phyloP scores from a whole-genome alignment of 129 eudicot species.

The Flaveria brownii region DNA sequence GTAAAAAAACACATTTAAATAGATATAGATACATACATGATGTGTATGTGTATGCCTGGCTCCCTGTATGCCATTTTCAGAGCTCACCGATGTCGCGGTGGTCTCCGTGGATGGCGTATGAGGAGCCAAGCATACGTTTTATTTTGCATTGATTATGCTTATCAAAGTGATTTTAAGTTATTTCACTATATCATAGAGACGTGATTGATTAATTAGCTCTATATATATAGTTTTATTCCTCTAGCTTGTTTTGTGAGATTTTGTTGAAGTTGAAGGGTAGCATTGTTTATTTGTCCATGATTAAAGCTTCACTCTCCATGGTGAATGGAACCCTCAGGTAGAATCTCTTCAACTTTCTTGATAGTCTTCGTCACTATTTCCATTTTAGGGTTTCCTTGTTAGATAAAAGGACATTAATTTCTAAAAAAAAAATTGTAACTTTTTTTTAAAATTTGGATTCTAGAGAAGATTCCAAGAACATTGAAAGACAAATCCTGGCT shows the following conservation, averaged over 20 bases:
- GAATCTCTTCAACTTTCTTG: slow-evolving; percentile 39
- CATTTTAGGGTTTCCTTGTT: slow-evolving; percentile 42
- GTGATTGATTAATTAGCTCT: not conserved
- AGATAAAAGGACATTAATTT: slow-evolving; percentile 28
- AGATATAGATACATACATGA: slow-evolving; percentile 26
- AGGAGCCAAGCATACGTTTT: slow-evolving; percentile 96
- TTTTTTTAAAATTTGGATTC: slow-evolving; percentile 30
- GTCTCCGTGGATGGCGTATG: slow-evolving; percentile 93
- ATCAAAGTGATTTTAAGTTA: slow-evolving; percentile 4
- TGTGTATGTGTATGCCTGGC: slow-evolving; percentile 79
- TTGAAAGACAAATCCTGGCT: slow-evolving; percentile 30
- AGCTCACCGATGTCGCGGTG: slow-evolving; percentile 53
- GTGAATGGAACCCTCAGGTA: slow-evolving; percentile 35
- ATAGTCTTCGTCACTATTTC: slow-evolving; percentile 42
- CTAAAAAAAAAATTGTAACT: slow-evolving; percentile 12
- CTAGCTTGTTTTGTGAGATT: slow-evolving; percentile 23
- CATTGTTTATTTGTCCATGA: slow-evolving; percentile 26
- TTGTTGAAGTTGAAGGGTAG: slow-evolving; percentile 31
- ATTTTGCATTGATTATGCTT: slow-evolving; percentile 9
- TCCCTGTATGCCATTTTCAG: slow-evolving; percentile 97
- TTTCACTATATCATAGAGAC: slow-evolving; percentile 4
- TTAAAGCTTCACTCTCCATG: slow-evolving; percentile 25
- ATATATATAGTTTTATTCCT: not conserved
- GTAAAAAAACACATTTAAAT: slow-evolving; percentile 22
- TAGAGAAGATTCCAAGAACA: slow-evolving; percentile 36